A percentile compares a stretch with the other conserved stretches of the same genome.
Evolutionary conservation across 169 alveolate genomes (phyloP).

Genomic region (Plasmodium yoelii): DNA sequence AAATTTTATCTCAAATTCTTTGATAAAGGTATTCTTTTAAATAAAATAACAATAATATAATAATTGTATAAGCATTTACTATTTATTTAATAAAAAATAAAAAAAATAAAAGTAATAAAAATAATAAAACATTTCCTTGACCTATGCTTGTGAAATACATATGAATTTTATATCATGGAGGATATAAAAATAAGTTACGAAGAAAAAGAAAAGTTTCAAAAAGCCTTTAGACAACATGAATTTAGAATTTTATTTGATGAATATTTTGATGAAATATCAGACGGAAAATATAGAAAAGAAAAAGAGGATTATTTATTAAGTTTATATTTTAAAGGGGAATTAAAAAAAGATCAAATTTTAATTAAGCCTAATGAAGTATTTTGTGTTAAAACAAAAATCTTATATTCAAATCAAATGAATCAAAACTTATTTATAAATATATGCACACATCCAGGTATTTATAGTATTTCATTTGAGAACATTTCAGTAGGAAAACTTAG

Average conservation of each 20-base stretch:
- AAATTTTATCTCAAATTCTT: no score
- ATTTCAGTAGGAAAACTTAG: slow-evolving; percentile 9
- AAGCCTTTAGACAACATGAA: slow-evolving; percentile 73
- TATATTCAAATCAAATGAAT: slow-evolving; percentile 54
- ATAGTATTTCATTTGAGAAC: slow-evolving; percentile 34
- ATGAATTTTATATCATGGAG: slow-evolving; percentile 12
- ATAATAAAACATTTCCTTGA: no score
- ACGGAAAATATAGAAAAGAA: slow-evolving; percentile 58
- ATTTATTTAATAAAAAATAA: no score
- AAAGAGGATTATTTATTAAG: slow-evolving; percentile 59
- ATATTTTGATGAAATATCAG: slow-evolving; percentile 67
- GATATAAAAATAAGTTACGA: slow-evolving; percentile 57
- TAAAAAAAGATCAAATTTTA: slow-evolving; percentile 50
- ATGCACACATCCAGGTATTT: slow-evolving; percentile 65
- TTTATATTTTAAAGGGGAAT: slow-evolving; percentile 67
- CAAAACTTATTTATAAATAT: slow-evolving; percentile 45
- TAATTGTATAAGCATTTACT: no score
- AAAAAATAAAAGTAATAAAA: no score
- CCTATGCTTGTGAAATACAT: no score
- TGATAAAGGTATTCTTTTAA: no score
- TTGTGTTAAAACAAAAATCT: slow-evolving; percentile 60
- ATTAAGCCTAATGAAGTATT: slow-evolving; percentile 61
- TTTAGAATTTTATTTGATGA: slow-evolving; percentile 69
- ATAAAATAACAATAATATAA: no score
- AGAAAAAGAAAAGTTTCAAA: slow-evolving; percentile 64